Conservation (phyloP, 306 rosid genomes). For the Elaeagnus macrophylla region DNA sequence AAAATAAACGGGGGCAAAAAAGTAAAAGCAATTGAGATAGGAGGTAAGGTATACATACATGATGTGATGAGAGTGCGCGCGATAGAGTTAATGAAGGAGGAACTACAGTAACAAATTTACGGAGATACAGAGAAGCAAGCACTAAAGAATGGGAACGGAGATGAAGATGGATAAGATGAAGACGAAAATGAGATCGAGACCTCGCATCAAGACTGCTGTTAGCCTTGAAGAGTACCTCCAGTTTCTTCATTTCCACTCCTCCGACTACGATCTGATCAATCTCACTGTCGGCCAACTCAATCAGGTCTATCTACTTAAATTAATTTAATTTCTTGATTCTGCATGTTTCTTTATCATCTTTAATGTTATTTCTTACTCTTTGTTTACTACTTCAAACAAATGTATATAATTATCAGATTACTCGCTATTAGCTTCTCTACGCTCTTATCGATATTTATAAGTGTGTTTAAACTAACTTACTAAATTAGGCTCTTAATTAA, state of each 20-base stretch:
- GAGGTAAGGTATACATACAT: too few species aligned
- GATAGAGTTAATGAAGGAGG: too few species aligned
- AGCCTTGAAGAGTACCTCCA: constrained; percentile 41
- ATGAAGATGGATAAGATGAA: neutral
- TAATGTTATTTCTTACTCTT: too few species aligned
- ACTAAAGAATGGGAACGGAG: neutral
- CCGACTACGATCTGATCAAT: constrained; percentile 19
- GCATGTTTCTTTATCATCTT: too few species aligned
- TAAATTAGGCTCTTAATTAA: neutral
- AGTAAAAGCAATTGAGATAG: too few species aligned
- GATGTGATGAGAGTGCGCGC: neutral
- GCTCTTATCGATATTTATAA: neutral
- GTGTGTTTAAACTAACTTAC: neutral
- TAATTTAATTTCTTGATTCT: too few species aligned
- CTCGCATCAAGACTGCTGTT: constrained; percentile 8
- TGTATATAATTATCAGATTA: too few species aligned
- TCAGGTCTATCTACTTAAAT: constrained; percentile 34
- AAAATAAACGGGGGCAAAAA: too few species aligned
- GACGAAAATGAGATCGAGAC: neutral
- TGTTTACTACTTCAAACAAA: too few species aligned
- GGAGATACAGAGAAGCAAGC: too few species aligned
- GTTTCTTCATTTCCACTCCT: constrained; percentile 39
- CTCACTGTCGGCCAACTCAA: constrained; percentile 39
- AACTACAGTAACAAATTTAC: too few species aligned
- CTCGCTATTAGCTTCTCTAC: neutral